Evolutionary conservation across 345 rosid species (phyloP), one percentile per base, ranked within the genome.

Genomic region (Camelina hispida): DNA sequence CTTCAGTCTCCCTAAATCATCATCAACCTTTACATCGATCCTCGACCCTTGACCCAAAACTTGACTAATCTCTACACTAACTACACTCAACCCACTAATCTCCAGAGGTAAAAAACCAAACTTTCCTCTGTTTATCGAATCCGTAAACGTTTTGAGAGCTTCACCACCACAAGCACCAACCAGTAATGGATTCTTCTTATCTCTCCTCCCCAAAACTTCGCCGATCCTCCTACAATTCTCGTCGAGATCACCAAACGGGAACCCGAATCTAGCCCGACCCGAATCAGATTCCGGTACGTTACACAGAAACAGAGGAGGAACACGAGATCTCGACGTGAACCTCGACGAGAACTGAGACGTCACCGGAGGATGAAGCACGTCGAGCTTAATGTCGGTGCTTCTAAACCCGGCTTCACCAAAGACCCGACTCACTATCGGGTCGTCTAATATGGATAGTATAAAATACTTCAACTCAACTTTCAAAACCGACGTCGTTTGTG

Each of bases 321-420:
- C 66, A 5, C 80, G 82, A 69, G 68, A 48, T 9, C 81, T 75
- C 0, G 69, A 12, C 38, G 81, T 73, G 20, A 77, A 81, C 4
- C 78, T 69, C 18, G 81, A 54, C 20, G 82, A 61, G 50, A 68
- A 37, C 14, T 62, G 86, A 61, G 66, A 61, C 30, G 79, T 65
- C 42, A 81, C 50, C 55, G 86, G 86, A 61, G 93, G 96, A 22
- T 81, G 87, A 76, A 88, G 68, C 32, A 90, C 83, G 37, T 87
- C 89, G 9, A 84, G 60, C 72, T 88, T 90, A 2, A 90, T 75
- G 35, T 88, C 91, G 43, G 74, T 75, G 75, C 96, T 90, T 38
- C 85, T 68, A 72, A 84, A 90, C n/a, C 96, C 90, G 9, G 93
- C 93, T 23, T 90, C 89, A 0, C 85, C 84, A 2, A 90, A 79